phyloP scores from a whole-genome alignment of 345 rosid species.

The Lagerstroemia speciosa region DNA sequence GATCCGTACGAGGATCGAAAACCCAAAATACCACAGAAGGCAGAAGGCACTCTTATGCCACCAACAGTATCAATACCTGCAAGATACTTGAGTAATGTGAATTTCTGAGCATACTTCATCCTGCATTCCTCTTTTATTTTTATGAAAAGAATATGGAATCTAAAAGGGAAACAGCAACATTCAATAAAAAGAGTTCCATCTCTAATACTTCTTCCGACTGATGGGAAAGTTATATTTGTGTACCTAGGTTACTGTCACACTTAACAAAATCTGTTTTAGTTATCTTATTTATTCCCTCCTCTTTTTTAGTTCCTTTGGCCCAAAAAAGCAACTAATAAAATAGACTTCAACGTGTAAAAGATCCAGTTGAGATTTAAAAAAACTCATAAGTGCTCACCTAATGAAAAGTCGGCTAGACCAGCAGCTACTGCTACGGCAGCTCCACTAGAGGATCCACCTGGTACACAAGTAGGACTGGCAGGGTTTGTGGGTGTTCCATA shows the following conservation, averaged over 20 bases:
- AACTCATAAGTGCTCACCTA: conserved; percentile 10
- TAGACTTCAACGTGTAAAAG: neutral
- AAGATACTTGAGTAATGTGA: neutral
- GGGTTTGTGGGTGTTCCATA: conserved; percentile 15
- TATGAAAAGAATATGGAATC: neutral
- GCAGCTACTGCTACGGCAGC: conserved; percentile 18
- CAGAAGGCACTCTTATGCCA: conserved; percentile 14
- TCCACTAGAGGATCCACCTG: conserved; percentile 19
- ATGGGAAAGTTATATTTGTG: neutral
- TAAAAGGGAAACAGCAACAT: neutral
- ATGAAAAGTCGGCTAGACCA: conserved; percentile 12
- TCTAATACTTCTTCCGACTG: neutral
- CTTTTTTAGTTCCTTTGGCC: neutral
- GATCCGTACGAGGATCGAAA: conserved; percentile 13
- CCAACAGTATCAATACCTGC: conserved; percentile 15
- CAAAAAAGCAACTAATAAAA: neutral
- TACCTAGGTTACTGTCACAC: neutral
- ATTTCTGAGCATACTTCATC: neutral
- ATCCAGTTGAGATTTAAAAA: neutral
- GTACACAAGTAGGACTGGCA: conserved; percentile 8
- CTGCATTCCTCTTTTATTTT: neutral
- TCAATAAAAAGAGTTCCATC: neutral
- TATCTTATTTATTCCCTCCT: neutral
- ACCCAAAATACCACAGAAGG: conserved; percentile 16
- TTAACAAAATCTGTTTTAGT: neutral